Percentiles rank a stretch among this genome's conserved stretches.
Conservation (phyloP, 495 filamentous ascomycete species). For the Chaetomidium leptoderma region DNA sequence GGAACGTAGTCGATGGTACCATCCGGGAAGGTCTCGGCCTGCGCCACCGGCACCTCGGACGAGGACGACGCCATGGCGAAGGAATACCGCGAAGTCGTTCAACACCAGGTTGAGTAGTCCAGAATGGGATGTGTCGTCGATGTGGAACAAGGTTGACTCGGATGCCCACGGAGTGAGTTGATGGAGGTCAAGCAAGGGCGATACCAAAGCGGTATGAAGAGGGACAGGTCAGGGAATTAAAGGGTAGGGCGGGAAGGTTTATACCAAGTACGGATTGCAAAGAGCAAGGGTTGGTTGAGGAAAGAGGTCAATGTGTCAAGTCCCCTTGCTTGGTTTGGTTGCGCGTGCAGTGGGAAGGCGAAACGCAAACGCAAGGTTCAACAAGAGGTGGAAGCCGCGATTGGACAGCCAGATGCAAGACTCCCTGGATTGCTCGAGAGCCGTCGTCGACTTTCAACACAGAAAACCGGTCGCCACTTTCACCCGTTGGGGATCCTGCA, state of each 20-base stretch:
- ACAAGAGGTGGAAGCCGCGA: not conserved
- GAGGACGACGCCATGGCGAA: conserved; percentile 45
- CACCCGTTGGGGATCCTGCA: conserved; percentile 13
- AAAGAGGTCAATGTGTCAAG: not conserved
- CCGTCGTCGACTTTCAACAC: not conserved
- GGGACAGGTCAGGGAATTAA: conserved; percentile 9
- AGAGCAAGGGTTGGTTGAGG: conserved; percentile 19
- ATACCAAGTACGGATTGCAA: conserved; percentile 18
- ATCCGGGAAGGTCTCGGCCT: conserved; percentile 42
- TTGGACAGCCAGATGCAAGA: not conserved
- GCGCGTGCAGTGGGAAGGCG: conserved; percentile 1
- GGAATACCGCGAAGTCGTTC: conserved; percentile 8
- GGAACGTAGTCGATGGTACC: conserved; percentile 49
- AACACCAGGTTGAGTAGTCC: conserved; percentile 8
- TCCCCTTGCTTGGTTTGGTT: not conserved
- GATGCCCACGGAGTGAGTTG: conserved; percentile 10
- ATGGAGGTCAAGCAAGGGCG: not conserved
- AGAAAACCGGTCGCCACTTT: conserved; percentile 2
- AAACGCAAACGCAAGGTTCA: conserved; percentile 2
- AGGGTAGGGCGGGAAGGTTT: conserved; percentile 1
- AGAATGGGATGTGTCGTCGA: not conserved
- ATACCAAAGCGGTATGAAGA: conserved; percentile 2
- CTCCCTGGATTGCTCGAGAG: not conserved
- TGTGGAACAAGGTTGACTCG: conserved; percentile 6
- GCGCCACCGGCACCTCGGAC: conserved; percentile 30